Evolutionary conservation across 208 protist genomes (phyloP).

Genomic region (Trypanosoma avium): DNA sequence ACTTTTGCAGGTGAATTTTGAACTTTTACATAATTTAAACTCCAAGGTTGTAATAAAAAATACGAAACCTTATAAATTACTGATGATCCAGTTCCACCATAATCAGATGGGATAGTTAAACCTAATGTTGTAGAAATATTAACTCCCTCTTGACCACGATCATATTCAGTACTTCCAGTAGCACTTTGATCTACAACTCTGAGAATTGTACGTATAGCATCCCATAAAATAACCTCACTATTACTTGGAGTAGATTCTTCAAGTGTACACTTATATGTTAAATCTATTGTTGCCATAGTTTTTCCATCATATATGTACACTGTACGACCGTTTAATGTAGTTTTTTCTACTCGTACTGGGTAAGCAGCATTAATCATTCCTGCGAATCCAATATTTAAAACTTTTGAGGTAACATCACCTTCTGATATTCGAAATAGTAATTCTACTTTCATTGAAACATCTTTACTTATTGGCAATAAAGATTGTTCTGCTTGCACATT

Average conservation of each 20-base stretch:
- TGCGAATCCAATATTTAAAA: background rate
- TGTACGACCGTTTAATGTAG: background rate
- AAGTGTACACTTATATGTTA: background rate
- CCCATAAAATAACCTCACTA: background rate
- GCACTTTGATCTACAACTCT: background rate
- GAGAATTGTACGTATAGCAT: slow-evolving; percentile 2
- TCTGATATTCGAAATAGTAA: background rate
- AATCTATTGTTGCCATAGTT: background rate
- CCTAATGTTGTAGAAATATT: background rate
- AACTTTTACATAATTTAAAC: background rate
- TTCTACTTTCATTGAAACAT: background rate
- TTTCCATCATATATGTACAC: background rate
- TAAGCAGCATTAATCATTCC: background rate
- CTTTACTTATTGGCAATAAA: background rate
- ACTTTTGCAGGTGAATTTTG: background rate
- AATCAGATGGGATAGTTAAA: background rate
- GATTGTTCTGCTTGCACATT: background rate
- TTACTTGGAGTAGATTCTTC: background rate
- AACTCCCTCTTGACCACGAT: slow-evolving; percentile 3
- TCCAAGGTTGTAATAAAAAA: slow-evolving; percentile 6
- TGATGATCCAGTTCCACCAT: background rate
- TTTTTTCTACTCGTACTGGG: background rate
- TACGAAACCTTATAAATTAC: background rate
- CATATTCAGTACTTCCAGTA: background rate
- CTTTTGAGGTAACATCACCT: background rate